These are phyloP conservation scores for Fraxinus excelsior DNA, from an alignment of 257 asterid species.

Conservation along the genomic window DNA sequence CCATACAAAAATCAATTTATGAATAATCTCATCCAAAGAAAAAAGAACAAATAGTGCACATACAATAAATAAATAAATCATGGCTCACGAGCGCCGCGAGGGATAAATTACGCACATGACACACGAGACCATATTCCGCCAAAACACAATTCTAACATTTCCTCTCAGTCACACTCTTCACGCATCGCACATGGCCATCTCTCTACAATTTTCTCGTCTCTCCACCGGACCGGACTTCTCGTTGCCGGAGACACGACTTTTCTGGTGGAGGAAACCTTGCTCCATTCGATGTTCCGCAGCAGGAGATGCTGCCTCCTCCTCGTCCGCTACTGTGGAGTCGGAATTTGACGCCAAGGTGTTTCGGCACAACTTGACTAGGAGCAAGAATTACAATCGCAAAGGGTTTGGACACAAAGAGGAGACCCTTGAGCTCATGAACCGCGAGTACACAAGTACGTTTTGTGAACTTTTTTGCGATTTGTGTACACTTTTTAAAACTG, in stretches of 20 bases:
- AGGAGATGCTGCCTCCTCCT: slow-evolving; percentile 52
- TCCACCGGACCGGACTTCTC: slow-evolving; percentile 46
- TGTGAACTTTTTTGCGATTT: background rate
- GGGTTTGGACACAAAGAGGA: slow-evolving; percentile 85
- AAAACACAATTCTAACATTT: background rate
- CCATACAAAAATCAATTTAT: too few relatives aligned
- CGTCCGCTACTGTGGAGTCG: slow-evolving; percentile 38
- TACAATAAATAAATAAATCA: slow-evolving; percentile 20
- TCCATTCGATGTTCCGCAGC: slow-evolving; percentile 66
- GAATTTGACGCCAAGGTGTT: slow-evolving; percentile 83
- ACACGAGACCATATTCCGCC: background rate
- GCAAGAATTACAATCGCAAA: slow-evolving; percentile 82
- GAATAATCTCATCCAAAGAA: too few relatives aligned
- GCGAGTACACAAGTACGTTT: slow-evolving; percentile 71
- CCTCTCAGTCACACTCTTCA: background rate
- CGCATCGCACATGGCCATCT: slow-evolving; percentile 55
- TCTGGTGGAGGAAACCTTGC: slow-evolving; percentile 47
- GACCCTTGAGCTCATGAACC: slow-evolving; percentile 76
- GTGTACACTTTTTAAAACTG: background rate
- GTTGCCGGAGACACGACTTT: slow-evolving; percentile 57
- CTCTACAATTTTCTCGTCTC: slow-evolving; percentile 68
- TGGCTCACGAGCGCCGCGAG: slow-evolving; percentile 26
- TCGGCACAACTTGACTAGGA: slow-evolving; percentile 83
- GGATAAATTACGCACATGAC: slow-evolving; percentile 27
- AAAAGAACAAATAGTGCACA: background rate